phyloP scores from a whole-genome alignment of 1,284 basidiomycete species.

The Ceratobasidium sp. region DNA sequence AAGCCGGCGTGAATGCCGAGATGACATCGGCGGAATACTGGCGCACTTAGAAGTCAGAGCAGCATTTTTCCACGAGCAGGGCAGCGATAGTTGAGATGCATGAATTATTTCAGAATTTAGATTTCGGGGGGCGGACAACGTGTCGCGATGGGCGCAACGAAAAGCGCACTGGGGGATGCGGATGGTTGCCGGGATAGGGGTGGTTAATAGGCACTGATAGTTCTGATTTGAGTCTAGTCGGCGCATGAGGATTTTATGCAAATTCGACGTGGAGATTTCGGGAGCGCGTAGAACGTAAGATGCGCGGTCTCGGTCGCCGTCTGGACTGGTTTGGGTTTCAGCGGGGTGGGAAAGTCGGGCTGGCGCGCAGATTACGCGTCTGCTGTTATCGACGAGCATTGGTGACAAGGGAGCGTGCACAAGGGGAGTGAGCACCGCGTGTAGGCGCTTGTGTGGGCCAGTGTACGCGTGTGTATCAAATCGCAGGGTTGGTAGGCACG shows the following conservation, averaged over 20 bases:
- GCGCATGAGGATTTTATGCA: constrained; percentile 17
- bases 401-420: constrained; percentile 17
- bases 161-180: constrained; percentile 5
- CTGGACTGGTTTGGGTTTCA: background rate
- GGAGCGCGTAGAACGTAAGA: constrained; percentile 15
- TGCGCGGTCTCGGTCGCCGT: constrained; percentile 3
- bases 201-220: background rate
- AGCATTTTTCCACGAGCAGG: background rate
- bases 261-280: constrained; percentile 26
- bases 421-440: background rate
- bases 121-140: constrained; percentile 30
- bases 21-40: constrained; percentile 33
- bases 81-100: background rate
- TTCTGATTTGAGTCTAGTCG: constrained; percentile 34
- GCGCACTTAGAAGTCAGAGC: background rate
- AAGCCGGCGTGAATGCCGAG: background rate
- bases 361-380: background rate
- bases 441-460: constrained; percentile 1
- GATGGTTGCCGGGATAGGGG: constrained; percentile 25
- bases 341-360: constrained; percentile 2
- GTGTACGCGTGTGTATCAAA: background rate
- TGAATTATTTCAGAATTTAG: constrained; percentile 29
- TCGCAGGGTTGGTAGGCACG: constrained; percentile 2
- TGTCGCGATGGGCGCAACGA: constrained; percentile 28
- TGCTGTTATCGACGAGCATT: background rate